Evolutionary conservation across 352 stramenopile genomes (phyloP).

Genomic region (Peronosclerospora sorghi): DNA sequence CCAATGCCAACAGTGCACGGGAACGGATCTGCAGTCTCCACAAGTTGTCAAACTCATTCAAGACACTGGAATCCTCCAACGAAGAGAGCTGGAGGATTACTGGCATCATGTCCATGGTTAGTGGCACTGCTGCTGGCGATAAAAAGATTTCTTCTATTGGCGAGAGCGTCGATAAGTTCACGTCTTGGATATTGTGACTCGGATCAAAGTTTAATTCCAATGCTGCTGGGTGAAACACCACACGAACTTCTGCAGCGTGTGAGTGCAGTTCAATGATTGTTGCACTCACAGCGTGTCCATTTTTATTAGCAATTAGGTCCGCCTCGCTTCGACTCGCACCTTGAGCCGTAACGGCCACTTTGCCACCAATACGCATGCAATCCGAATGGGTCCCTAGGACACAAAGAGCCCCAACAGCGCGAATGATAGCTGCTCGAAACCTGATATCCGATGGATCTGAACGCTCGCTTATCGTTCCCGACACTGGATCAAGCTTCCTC

Average conservation of each 20-base stretch:
- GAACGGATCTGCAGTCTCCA: conserved; percentile 83
- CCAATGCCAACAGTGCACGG: conserved; percentile 60
- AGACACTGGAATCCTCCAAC: conserved; percentile 52
- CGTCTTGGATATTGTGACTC: conserved; percentile 77
- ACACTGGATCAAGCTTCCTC: conserved; percentile 18
- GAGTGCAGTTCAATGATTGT: conserved; percentile 72
- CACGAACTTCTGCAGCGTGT: conserved; percentile 48
- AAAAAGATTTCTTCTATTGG: conserved; percentile 75
- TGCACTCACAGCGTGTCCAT: conserved; percentile 33
- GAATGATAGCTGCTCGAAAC: conserved; percentile 57
- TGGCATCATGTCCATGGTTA: conserved; percentile 72
- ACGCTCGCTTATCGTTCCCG: neutral
- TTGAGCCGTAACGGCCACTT: conserved; percentile 55
- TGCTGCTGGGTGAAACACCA: conserved; percentile 60
- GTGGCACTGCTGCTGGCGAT: conserved; percentile 27
- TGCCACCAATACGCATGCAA: conserved; percentile 71
- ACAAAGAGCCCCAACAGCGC: conserved; percentile 70
- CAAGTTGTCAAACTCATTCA: conserved; percentile 62
- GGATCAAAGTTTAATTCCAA: conserved; percentile 56
- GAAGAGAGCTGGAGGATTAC: conserved; percentile 75
- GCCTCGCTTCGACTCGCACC: conserved; percentile 10
- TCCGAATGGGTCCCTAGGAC: conserved; percentile 77
- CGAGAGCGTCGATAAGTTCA: conserved; percentile 49
- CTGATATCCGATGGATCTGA: conserved; percentile 46
- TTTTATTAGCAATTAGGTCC: conserved; percentile 24